Percentiles rank a stretch among this genome's conserved stretches.
phyloP scores from a whole-genome alignment of 371 early-diverging fungal species.

The Syncephalastrum racemosum region DNA sequence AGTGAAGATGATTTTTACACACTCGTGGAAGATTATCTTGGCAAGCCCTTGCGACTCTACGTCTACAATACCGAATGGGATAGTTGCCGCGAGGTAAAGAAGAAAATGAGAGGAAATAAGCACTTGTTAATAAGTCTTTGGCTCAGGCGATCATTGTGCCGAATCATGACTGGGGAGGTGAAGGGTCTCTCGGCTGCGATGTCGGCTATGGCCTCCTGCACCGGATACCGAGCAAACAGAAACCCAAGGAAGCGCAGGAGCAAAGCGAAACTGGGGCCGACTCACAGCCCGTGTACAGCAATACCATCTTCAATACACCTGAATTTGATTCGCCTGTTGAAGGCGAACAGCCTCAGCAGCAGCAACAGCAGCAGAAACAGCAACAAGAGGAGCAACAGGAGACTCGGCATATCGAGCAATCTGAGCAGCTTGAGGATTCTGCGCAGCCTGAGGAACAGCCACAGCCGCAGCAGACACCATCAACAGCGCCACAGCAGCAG shows the following conservation, averaged over 20 bases:
- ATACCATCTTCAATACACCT: constrained; percentile 15
- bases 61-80: constrained; percentile 69
- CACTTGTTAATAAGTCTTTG: background rate
- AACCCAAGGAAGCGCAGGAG: constrained; percentile 9
- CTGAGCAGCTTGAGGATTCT: constrained; percentile 4
- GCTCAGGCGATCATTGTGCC: constrained; percentile 62
- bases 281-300: constrained; percentile 10
- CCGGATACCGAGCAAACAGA: constrained; percentile 17
- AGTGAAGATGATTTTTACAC: constrained; percentile 65
- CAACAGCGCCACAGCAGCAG: background rate
- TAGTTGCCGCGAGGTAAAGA: constrained; percentile 59
- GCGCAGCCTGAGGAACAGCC: background rate
- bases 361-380: background rate
- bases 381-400: background rate
- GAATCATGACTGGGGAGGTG: constrained; percentile 72
- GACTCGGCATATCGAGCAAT: background rate
- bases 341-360: background rate
- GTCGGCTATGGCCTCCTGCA: constrained; percentile 54
- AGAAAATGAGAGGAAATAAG: background rate
- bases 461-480: background rate
- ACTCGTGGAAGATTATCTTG: constrained; percentile 54
- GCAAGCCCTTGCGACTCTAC: constrained; percentile 57
- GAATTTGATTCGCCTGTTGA: constrained; percentile 8
- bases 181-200: constrained; percentile 69
- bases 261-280: constrained; percentile 3